These are phyloP conservation scores for Trametes hirsuta DNA, from an alignment of 1,284 basidiomycete species.

Conservation along the genomic window DNA sequence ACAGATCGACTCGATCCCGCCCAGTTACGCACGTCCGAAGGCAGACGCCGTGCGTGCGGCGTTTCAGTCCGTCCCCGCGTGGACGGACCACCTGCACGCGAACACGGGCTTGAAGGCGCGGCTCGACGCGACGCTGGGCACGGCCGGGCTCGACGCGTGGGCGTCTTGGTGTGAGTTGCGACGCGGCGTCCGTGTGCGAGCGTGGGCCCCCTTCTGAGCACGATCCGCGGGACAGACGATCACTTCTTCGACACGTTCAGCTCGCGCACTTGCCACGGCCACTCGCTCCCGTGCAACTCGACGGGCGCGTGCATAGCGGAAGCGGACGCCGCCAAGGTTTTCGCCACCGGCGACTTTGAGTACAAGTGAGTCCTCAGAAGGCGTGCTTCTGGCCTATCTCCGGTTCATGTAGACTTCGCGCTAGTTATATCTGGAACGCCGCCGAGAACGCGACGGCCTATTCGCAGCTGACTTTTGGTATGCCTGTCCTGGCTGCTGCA, in stretches of 20 bases:
- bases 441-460: conserved; percentile 48
- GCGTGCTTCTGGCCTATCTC: background rate
- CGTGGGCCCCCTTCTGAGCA: conserved; percentile 7
- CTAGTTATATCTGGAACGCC: conserved; percentile 56
- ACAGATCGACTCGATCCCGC: conserved; percentile 55
- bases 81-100: conserved; percentile 52
- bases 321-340: conserved; percentile 47
- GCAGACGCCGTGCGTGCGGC: conserved; percentile 48
- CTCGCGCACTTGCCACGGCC: conserved; percentile 51
- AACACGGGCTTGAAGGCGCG: conserved; percentile 44
- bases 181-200: background rate
- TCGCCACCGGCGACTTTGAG: conserved; percentile 50
- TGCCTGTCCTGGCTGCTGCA: conserved; percentile 7
- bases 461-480: conserved; percentile 52
- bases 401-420: background rate
- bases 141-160: conserved; percentile 47
- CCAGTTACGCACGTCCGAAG: conserved; percentile 50
- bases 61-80: conserved; percentile 50
- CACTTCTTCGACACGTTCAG: conserved; percentile 54
- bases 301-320: conserved; percentile 47
- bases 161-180: conserved; percentile 43
- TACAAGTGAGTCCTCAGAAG: conserved; percentile 45
- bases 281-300: conserved; percentile 51
- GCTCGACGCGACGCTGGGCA: conserved; percentile 50
- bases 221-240: conserved; percentile 33